These are phyloP conservation scores for Dichotomopilus funicola DNA, from an alignment of 2,329 filamentous ascomycete species.

Conservation along the genomic window DNA sequence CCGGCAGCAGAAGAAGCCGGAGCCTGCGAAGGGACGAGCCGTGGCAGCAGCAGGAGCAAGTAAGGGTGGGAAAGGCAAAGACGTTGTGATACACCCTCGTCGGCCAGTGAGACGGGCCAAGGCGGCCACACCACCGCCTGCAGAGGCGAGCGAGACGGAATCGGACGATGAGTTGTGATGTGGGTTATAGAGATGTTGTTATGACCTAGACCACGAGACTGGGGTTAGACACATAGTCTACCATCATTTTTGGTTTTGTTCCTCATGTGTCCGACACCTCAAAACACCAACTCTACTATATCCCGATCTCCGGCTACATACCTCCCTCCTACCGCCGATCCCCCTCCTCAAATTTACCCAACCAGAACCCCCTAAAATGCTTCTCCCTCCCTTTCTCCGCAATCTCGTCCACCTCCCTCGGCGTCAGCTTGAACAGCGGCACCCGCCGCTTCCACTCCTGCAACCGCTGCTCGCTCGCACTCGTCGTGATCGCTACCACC, in stretches of 20 bases:
- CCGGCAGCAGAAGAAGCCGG: slow-evolving; percentile 2
- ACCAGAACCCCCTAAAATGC: slow-evolving; percentile 57
- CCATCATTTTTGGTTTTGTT: too few relatives aligned
- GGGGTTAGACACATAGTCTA: too few relatives aligned
- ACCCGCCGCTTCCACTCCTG: slow-evolving; percentile 47
- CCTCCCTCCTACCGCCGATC: slow-evolving; percentile 32
- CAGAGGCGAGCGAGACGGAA: slow-evolving; percentile 42
- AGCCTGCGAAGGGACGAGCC: not conserved
- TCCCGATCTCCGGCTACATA: not conserved
- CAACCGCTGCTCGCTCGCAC: slow-evolving; percentile 50
- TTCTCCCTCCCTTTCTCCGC: slow-evolving; percentile 50
- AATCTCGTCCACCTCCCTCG: slow-evolving; percentile 52
- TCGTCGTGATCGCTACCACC: slow-evolving; percentile 54
- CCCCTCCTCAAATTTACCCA: slow-evolving; percentile 42
- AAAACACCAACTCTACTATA: not conserved
- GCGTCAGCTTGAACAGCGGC: slow-evolving; percentile 51
- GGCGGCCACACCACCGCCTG: slow-evolving; percentile 23
- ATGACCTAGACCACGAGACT: not conserved
- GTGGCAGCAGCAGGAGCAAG: not conserved
- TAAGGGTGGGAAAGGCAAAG: slow-evolving; percentile 10
- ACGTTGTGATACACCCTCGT: slow-evolving; percentile 12
- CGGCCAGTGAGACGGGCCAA: slow-evolving; percentile 4
- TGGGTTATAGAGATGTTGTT: not conserved
- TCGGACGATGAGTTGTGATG: slow-evolving; percentile 50
- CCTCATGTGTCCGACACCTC: too few relatives aligned